Evolutionary conservation across 345 rosid genomes (phyloP), one percentile per base, ranked within the genome.

Genomic region (Zanthoxylum bungeanum): DNA sequence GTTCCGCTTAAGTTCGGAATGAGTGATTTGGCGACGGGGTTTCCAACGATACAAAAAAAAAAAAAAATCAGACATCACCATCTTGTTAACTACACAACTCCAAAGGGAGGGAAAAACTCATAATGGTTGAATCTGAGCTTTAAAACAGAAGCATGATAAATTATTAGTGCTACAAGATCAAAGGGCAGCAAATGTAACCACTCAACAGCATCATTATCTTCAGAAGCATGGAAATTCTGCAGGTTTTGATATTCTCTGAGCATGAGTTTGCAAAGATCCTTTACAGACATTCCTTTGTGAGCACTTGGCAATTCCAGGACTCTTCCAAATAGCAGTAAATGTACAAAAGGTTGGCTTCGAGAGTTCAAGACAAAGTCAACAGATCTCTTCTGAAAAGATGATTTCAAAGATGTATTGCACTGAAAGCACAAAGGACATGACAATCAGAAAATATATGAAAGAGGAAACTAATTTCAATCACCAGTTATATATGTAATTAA

Each of bases 351-450:
- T 69, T 56, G 65, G 12, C 16, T 42, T 24, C 9, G 28, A 37
- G 10, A 16, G 21, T n/a, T 3, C 22, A n/a, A 7, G 12, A 12
- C 49, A 55, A 64, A 5, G 22, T 68, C 72, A 80, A 60, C 79
- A 73, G 21, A 76, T 83, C 59, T 88, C 93, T 72, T 90, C 91
- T 0, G 89, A 87, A 42, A 90, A 83, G 73, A 90, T 59, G 76
- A 86, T 79, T 70, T 90, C 89, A 50, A 80, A 82, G 68, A 90
- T 79, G 68, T 52, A 70, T 75, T 82, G 84, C 42, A 90, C 96
- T 90, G 89, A 1, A 42, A 42, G 47, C 79, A 79, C 58, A 77
- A 7, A 8, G 47, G 21, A 66, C 53, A 11, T 16, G 19, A n/a
- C 69, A 42, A 75, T 21, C 65, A 68, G 16, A 46, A 31, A 30